A percentile compares a stretch with the other conserved stretches of the same genome.
Evolutionary conservation across 208 protist genomes (phyloP).

Genomic region (Porcisia deanei): DNA sequence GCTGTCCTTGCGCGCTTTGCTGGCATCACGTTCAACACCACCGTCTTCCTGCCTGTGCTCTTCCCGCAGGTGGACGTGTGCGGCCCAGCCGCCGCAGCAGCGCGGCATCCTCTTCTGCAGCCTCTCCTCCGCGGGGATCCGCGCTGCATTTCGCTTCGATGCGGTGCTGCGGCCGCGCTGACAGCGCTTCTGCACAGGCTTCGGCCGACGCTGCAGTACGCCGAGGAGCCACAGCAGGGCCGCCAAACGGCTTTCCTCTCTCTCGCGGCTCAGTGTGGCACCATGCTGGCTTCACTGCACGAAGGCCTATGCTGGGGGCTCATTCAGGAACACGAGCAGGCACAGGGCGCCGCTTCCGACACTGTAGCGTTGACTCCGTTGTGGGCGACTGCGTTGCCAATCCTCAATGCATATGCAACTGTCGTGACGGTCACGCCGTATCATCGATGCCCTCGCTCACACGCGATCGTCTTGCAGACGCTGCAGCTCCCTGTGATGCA

Average conservation of each 20-base stretch:
- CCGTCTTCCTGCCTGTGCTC: slow-evolving; percentile 54
- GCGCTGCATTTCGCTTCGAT: slow-evolving; percentile 25
- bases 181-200: slow-evolving; percentile 53
- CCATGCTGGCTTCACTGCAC: slow-evolving; percentile 52
- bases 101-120: slow-evolving; percentile 66
- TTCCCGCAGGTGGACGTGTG: slow-evolving; percentile 73
- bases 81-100: slow-evolving; percentile 13
- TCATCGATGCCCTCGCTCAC: slow-evolving; percentile 58
- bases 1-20: slow-evolving; percentile 61
- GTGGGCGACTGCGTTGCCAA: slow-evolving; percentile 14
- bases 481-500: slow-evolving; percentile 56
- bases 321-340: not conserved
- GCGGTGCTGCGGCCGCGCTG: slow-evolving; percentile 41
- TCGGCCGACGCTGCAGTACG: slow-evolving; percentile 66
- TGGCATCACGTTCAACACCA: slow-evolving; percentile 51
- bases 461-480: slow-evolving; percentile 34
- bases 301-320: slow-evolving; percentile 59
- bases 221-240: slow-evolving; percentile 63
- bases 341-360: not conserved
- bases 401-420: slow-evolving; percentile 38
- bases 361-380: not conserved
- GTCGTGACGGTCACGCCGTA: slow-evolving; percentile 75
- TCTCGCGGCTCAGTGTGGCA: slow-evolving; percentile 63
- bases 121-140: slow-evolving; percentile 53
- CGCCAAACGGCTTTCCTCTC: slow-evolving; percentile 72